phyloP scores from a whole-genome alignment of 2,329 filamentous ascomycete genomes.

The Rhexocercosporidium sp. region DNA sequence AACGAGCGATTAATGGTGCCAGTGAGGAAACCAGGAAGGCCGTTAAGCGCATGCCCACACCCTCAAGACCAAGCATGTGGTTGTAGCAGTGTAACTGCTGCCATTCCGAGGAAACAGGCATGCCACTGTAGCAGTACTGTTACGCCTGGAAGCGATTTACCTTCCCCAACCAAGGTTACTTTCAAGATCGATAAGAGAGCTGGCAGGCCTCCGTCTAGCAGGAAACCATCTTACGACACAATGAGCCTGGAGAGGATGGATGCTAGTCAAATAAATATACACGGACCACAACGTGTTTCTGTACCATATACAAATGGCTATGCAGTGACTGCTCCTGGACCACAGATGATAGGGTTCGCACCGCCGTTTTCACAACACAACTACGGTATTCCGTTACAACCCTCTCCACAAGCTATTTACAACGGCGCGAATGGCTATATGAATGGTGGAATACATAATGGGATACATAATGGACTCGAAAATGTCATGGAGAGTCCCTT shows the following conservation, averaged over 20 bases:
- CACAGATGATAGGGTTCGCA: slow-evolving; percentile 32
- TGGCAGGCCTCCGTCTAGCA: slow-evolving; percentile 30
- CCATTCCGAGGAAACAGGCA: slow-evolving; percentile 62
- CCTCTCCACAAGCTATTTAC: slow-evolving; percentile 26
- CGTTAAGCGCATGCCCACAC: slow-evolving; percentile 72
- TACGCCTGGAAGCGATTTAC: slow-evolving; percentile 48
- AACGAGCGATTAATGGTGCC: slow-evolving; percentile 71
- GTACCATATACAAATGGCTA: slow-evolving; percentile 35
- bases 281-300: slow-evolving; percentile 40
- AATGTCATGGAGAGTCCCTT: slow-evolving; percentile 36
- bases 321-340: slow-evolving; percentile 22
- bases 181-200: slow-evolving; percentile 40
- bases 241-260: slow-evolving; percentile 58
- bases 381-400: slow-evolving; percentile 32
- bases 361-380: slow-evolving; percentile 35
- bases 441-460: slow-evolving; percentile 26
- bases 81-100: slow-evolving; percentile 68
- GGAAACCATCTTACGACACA: slow-evolving; percentile 57
- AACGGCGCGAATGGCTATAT: slow-evolving; percentile 30
- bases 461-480: slow-evolving; percentile 25
- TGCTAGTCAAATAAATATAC: slow-evolving; percentile 55
- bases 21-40: slow-evolving; percentile 74
- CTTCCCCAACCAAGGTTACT: slow-evolving; percentile 36
- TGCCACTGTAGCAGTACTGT: slow-evolving; percentile 54
- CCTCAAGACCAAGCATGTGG: slow-evolving; percentile 55